Base-by-base conservation (phyloP, 495 filamentous ascomycete genomes). In the Neurospora sp. region DNA sequence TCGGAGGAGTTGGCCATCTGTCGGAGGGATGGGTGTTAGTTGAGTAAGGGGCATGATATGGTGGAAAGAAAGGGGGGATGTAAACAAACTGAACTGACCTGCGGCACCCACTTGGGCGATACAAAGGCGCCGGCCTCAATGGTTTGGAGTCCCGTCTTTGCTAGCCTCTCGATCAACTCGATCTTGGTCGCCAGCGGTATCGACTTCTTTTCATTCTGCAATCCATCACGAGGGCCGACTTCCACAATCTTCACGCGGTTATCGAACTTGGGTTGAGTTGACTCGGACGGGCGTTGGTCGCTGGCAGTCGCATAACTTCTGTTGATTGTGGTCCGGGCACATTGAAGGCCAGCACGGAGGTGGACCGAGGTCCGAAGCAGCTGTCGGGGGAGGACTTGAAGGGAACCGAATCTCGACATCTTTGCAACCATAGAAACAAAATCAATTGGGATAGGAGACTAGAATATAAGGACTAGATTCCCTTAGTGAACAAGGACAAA, bases 61-160 rank as follows among this genome's bases (percentile, higher is more conserved):
- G 16, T 18, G 16, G 6, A 6, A 18, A 42, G 16, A 42, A 42
- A 60, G 42, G n/a, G 27, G 62, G 23, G 39, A 39, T 31, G 42
- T 69, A 69, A 69, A n/a, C 60, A 54, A 37, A 49, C 18, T 73
- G 23, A 41, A 75, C 82, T 72, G 80, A 96, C 94, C 88, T 97
- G 96, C 38, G 96, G 96, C 27, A 98, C 94, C 96, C 96, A 98
- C 92, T 97, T 98, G 9, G 94, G 95, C 70, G 92, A 88, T 9
- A 98, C 95, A 81, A 99, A 99, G 4, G 93, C 94, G 3, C 96
- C 96, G 31, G 96, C 96, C 82, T 99, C 96, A 75, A 99, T 97
- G 62, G 91, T 92, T 5, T 86, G 87, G 27, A 99, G 84, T 1
- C 96, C 96, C 0, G 95, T 96, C 77, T 88, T 89, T n/a, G 94